Evolutionary conservation across 169 alveolate genomes (phyloP), one percentile per base, ranked within the genome.

Genomic region (Cryptosporidium andersoni): DNA sequence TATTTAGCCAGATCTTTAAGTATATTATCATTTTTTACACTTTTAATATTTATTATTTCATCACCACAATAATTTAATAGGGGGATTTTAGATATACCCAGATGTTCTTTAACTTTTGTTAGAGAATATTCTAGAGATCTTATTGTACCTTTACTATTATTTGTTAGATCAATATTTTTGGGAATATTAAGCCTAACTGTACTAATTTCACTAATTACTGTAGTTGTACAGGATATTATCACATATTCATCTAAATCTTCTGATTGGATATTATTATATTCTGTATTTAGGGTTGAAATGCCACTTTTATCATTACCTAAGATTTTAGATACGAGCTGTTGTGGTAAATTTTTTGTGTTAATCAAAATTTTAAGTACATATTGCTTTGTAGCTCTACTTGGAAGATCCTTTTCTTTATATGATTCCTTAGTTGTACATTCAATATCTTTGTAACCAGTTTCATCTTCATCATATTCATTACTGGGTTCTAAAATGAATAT

Each of bases 181-280:
- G 85, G 85, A 74, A 74, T 58, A 49, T 74, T 74, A 14, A 74
- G 60, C 60, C 85, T 58, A 25, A 74, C 67, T 3, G 85, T 58
- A 74, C 85, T 74, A 36, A 74, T 74, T n/a, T 74, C 85, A 8
- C n/a, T 40, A 1, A 74, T 74, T 74, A 68, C 40, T 1, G 85
- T 58, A 3, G 60, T 55, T 3, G 74, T 56, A n/a, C 85, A 74
- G 43, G 55, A 45, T 39, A 74, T 58, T 11, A 74, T 37, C n/a
- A 45, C 43, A 60, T 74, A 74, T 34, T 47, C 60, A 25, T 25
- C 25, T 25, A 25, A 0, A 0, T 25, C 25, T 25, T 25, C 25
- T 25, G 25, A 25, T 25, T 25, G 25, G 25, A 25, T 25, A 0
- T 25, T 25, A 60, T 60, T 60, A 12, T 68, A 39, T 8, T 58